These are phyloP conservation scores for Candida railenensis DNA, from an alignment of 805 yeast genomes.

Conservation along the genomic window DNA sequence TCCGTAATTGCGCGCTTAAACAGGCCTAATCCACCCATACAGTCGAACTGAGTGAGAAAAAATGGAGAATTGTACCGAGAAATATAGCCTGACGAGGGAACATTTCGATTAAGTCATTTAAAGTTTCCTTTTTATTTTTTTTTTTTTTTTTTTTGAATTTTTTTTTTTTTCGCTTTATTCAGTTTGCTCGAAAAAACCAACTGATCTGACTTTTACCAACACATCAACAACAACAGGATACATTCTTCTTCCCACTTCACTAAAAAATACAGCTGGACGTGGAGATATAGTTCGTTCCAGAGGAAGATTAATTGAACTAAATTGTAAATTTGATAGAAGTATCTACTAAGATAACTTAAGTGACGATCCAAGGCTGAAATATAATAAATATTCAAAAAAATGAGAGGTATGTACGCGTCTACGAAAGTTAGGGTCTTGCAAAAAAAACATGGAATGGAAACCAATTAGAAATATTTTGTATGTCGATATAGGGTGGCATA, in stretches of 20 bases:
- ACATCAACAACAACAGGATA: not conserved
- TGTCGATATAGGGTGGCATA: no score
- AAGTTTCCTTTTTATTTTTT: not conserved
- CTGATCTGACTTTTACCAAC: not conserved
- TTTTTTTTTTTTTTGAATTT: not conserved
- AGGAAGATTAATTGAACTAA: no score
- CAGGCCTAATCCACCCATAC: not conserved
- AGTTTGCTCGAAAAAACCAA: not conserved
- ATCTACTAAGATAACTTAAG: no score
- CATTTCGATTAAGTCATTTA: not conserved
- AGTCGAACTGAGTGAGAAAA: not conserved
- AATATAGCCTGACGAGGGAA: not conserved
- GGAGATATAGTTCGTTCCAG: no score
- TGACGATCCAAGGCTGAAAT: no score
- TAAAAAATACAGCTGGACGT: no score
- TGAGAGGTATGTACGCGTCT: constrained; percentile 10
- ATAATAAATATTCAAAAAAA: not conserved
- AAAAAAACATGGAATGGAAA: no score
- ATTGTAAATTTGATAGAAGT: no score
- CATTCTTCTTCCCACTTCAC: not conserved
- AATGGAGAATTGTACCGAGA: not conserved
- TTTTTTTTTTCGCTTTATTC: no score
- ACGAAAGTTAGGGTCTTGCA: not conserved
- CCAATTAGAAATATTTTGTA: no score
- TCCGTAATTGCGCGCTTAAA: not conserved